A percentile compares a stretch with the other conserved stretches of the same genome.
phyloP scores from a whole-genome alignment of 352 stramenopile species.

The Phytophthora cactorum region DNA sequence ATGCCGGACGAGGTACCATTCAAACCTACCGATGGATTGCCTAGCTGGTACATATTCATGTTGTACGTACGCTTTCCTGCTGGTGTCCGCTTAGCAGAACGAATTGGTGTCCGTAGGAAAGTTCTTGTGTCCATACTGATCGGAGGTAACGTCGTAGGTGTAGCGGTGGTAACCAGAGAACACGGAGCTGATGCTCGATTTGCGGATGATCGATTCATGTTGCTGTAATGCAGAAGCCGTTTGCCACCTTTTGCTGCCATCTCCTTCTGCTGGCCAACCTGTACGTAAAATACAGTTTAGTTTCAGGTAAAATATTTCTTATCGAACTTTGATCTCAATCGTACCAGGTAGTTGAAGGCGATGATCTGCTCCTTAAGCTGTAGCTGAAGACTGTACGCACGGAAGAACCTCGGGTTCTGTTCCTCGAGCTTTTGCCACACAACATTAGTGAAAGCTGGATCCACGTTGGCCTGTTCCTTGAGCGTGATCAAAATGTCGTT shows the following conservation, averaged over 20 bases:
- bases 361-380: conserved; percentile 92
- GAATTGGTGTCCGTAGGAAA: conserved; percentile 37
- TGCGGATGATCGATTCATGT: conserved; percentile 23
- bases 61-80: conserved; percentile 29
- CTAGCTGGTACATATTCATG: conserved; percentile 34
- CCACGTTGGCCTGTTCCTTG: conserved; percentile 81
- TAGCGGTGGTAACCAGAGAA: conserved; percentile 24
- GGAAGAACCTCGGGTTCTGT: conserved; percentile 91
- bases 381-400: conserved; percentile 83
- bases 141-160: conserved; percentile 37
- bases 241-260: conserved; percentile 63
- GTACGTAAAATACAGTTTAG: conserved; percentile 7
- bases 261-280: conserved; percentile 77
- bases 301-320: conserved; percentile 1
- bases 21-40: conserved; percentile 20
- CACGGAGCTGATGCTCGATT: conserved; percentile 18
- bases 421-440: conserved; percentile 94
- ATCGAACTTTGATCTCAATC: background rate
- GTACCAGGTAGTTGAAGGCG: conserved; percentile 92
- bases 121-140: conserved; percentile 38
- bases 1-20: conserved; percentile 15
- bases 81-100: conserved; percentile 36
- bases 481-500: conserved; percentile 69
- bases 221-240: conserved; percentile 37
- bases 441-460: conserved; percentile 82